phyloP scores from a whole-genome alignment of 2,329 filamentous ascomycete genomes.

The Sporothrix variecibatus region DNA sequence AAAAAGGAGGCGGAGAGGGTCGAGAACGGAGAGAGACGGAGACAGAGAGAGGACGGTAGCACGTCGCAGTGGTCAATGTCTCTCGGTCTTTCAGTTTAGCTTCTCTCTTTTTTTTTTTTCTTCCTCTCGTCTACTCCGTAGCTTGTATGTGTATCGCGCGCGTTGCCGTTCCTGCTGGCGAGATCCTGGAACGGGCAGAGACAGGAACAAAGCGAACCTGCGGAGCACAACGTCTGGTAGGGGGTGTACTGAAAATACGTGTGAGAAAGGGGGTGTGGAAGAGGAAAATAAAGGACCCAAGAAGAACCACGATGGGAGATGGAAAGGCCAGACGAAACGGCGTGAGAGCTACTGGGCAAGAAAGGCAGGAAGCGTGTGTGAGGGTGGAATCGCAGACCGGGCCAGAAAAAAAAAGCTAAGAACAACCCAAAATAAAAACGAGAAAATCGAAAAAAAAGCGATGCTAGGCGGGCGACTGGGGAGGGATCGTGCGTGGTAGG shows the following conservation, averaged over 20 bases:
- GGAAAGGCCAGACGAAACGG: conserved; percentile 1
- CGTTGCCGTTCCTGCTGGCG: conserved; percentile 4
- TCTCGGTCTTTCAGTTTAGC: background rate
- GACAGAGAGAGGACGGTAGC: background rate
- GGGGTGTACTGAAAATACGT: background rate
- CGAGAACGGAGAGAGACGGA: background rate
- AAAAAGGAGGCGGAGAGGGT: background rate
- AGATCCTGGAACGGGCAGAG: conserved; percentile 9
- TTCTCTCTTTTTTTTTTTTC: background rate
- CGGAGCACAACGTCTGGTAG: conserved; percentile 2
- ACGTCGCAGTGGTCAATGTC: conserved; percentile 12
- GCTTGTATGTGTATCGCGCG: background rate
- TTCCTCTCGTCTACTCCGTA: background rate
- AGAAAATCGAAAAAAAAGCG: background rate
- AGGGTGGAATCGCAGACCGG: conserved; percentile 11
- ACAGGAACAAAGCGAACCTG: conserved; percentile 15
- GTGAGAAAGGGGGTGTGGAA: conserved; percentile 6
- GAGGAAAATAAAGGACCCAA: background rate
- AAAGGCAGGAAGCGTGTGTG: conserved; percentile 1
- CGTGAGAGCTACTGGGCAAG: background rate
- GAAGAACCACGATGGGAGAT: background rate
- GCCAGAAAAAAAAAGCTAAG: background rate
- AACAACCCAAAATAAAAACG: background rate
- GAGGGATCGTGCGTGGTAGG: background rate
- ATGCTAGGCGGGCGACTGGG: background rate